Base-by-base conservation (phyloP, 2,329 filamentous ascomycete genomes). In the Aureobasidium mangrovei region DNA sequence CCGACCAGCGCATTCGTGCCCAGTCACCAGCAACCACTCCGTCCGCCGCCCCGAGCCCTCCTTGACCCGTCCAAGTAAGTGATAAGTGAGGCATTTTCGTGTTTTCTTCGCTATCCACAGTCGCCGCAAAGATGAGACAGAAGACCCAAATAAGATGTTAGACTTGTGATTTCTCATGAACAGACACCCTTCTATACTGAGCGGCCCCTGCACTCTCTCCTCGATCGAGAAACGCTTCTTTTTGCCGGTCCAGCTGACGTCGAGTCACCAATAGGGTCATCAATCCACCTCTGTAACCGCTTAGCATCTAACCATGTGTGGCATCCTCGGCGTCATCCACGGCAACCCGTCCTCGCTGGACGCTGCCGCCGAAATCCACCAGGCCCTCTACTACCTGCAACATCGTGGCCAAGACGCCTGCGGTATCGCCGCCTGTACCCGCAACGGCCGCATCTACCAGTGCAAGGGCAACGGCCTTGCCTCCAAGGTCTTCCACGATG, bases 391-490 rank as follows among this genome's bases (percentile, higher is more conserved):
- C 61, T 68, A 69, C 58, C 63, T 69, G 63, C 60, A 75, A 67
- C 58, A 90, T 67, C 80, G 87, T 64, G 88, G 88, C 52, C 89
- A 94, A 69, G 90, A 95, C 83, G 90, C 90, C 47, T 87, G 84
- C 54, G 90, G 90, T 59, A 91, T 95, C 62, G 82, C 89, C 47
- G 86, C 75, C 63, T 89, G 77, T 77, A 84, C 79, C 61, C 78
- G 74, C 10, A 87, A 87, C 35, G 90, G 91, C 58, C 80, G 88
- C 41, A 85, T 95, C 61, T 91, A 85, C 68, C 88, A 94, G 67
- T 86, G 86, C 75, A 96, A 96, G 73, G 89, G 89, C 60, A 89
- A 90, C 66, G 91, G 90, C 54, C 85, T 95, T 79, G 90, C 86
- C 39, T 81, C 84, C 56, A 87, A 84, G 67, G 89, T 95, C 62